These are phyloP conservation scores for Albophoma yamanashiensis DNA, from an alignment of 2,329 filamentous ascomycete species.

Conservation along the genomic window DNA sequence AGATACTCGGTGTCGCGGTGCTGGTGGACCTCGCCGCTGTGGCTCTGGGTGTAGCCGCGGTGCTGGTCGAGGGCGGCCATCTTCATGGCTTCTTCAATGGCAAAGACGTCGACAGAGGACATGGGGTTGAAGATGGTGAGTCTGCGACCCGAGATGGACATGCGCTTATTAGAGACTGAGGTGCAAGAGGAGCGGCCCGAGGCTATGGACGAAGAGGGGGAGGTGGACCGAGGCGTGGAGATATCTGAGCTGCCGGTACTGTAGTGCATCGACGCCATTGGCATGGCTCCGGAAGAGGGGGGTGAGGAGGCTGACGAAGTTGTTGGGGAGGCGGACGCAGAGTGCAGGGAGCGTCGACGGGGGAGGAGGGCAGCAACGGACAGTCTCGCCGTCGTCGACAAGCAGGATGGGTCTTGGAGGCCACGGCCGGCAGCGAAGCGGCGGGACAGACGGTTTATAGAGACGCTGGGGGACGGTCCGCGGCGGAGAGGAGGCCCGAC, in stretches of 20 bases:
- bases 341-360: background rate
- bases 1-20: slow-evolving; percentile 42
- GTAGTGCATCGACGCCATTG: slow-evolving; percentile 26
- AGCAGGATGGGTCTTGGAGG: background rate
- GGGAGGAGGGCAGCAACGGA: background rate
- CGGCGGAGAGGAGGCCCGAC: slow-evolving; percentile 6
- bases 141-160: slow-evolving; percentile 38
- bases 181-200: slow-evolving; percentile 38
- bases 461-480: slow-evolving; percentile 6
- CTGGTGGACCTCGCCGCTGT: slow-evolving; percentile 46
- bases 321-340: slow-evolving; percentile 3
- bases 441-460: slow-evolving; percentile 7
- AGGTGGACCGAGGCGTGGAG: slow-evolving; percentile 43
- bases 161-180: slow-evolving; percentile 40
- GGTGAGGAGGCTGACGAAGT: slow-evolving; percentile 4
- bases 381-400: background rate
- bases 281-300: slow-evolving; percentile 8
- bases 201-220: slow-evolving; percentile 35
- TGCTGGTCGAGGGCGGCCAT: slow-evolving; percentile 49
- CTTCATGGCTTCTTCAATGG: slow-evolving; percentile 50
- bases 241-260: slow-evolving; percentile 39
- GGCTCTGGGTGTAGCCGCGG: slow-evolving; percentile 47
- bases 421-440: slow-evolving; percentile 1
- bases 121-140: slow-evolving; percentile 44
- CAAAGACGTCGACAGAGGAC: slow-evolving; percentile 43